Evolutionary conservation across 345 rosid species (phyloP), one percentile per base, ranked within the genome.

Genomic region (Citrus unshiu): DNA sequence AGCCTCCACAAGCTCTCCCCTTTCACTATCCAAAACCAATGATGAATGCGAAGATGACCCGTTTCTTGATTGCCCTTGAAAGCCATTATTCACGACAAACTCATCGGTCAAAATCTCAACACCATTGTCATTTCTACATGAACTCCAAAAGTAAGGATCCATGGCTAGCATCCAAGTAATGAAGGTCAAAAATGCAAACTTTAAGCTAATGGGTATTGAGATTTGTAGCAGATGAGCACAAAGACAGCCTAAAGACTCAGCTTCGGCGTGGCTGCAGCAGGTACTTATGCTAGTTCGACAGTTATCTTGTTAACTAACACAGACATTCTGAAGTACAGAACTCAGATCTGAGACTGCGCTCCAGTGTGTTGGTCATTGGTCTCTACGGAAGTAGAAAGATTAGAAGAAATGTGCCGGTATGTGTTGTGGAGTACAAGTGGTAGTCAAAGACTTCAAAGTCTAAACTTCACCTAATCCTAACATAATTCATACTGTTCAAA

Each of bases 1-100:
- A 12, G 88, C 84, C 76, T 82, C 75, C 58, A 89, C 86, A 3
- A 87, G 85, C 77, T 86, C 92, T 64, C 88, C 86, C 68, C 77
- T 86, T 69, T 83, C 88, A 66, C 61, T 70, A 81, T 89, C 90
- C 87, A 89, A 74, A 68, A 89, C 85, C 84, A 87, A 66, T 7
- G 81, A 34, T 3, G 68, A 72, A 59, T 37, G 14, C 21, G 63
- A 37, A 21, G 81, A 62, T 2, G 86, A 74, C 78, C 81, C 81
- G 30, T 56, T 51, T 60, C 75, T 65, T 29, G 70, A 16, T 30
- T 25, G 25, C 30, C 19, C 57, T 18, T 63, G 64, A 49, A 14
- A 39, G 67, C 71, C 78, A 37, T 40, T 49, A 14, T 73, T 29
- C 68, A 35, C 71, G 8, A 19, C 60, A 66, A 68, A 25, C 54